Conservation (phyloP, 306 rosid genomes). For the Glycine tomentella region DNA sequence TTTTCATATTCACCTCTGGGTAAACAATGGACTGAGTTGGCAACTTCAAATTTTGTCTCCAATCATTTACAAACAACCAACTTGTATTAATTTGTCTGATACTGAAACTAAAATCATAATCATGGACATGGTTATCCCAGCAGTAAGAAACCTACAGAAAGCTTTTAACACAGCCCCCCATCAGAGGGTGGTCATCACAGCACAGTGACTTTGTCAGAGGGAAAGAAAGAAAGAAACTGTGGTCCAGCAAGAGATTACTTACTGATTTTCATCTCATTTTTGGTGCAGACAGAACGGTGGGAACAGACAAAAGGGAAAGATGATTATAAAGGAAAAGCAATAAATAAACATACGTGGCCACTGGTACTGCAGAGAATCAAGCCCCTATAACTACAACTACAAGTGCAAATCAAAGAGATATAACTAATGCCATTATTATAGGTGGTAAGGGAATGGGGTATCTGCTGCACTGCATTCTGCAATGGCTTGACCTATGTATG, state of each 20-base stretch:
- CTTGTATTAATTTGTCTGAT: constrained; percentile 19
- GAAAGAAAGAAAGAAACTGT: constrained; percentile 37
- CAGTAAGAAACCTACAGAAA: constrained; percentile 50
- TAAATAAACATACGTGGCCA: constrained; percentile 43
- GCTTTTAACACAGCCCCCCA: constrained; percentile 15
- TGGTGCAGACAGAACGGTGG: constrained; percentile 67
- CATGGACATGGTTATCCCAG: constrained; percentile 43
- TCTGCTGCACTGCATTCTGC: constrained; percentile 1
- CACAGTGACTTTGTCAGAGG: constrained; percentile 43
- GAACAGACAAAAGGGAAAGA: constrained; percentile 55
- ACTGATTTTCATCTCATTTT: constrained; percentile 47
- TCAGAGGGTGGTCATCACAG: no score
- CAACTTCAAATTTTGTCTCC: constrained; percentile 33
- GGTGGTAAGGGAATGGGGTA: constrained; percentile 55
- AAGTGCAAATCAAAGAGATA: constrained; percentile 47
- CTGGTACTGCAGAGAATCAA: constrained; percentile 42
- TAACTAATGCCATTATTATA: constrained; percentile 47
- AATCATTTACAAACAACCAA: constrained; percentile 29
- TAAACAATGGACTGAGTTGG: constrained; percentile 28
- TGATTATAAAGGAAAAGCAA: constrained; percentile 56
- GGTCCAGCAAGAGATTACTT: constrained; percentile 48
- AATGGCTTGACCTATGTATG: not conserved
- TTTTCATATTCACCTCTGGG: constrained; percentile 9
- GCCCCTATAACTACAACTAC: constrained; percentile 27
- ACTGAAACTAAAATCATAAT: not conserved